Base-by-base conservation (phyloP, 306 rosid genomes). In the Elaeagnus macrophylla region DNA sequence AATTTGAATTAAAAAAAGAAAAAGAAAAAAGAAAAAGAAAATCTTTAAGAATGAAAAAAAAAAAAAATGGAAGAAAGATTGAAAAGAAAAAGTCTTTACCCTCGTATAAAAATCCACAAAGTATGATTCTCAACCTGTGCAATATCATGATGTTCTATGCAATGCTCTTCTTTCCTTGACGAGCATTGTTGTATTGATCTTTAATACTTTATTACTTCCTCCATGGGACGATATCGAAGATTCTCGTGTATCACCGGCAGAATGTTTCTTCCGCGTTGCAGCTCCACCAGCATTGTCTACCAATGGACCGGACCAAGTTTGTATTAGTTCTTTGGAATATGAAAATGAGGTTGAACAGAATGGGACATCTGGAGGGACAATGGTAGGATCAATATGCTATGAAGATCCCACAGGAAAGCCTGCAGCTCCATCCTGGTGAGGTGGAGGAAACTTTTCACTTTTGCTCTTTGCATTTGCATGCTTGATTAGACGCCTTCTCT, bases 391-490 rank as follows among this genome's bases (percentile, higher is more conserved):
- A 39, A 89, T 72, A 52, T 81, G 97, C 63, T 78, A 94, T 7
- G 95, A 89, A 62, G 84, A 68, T 43, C 93, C 93, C 76, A 86
- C 72, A 19, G 86, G 86, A 64, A 73, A 78, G 50, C 97, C 93
- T 39, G 84, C 71, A 38, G 80, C 83, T 54, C 94, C 97, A 65
- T 89, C 97, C 71, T 89, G 94, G 76, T 89, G 95, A 0, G 97
- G 95, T 7, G 97, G 97, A 52, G 97, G 97, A 56, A 89, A 89
- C 76, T 89, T 89, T 67, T 89, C 97, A 39, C 97, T 89, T 79
- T 89, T 89, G 89, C 97, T 89, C 80, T 85, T 89, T 18, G 95
- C 97, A 56, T 89, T 85, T 69, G 89, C 85, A 59, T 81, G 97
- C 10, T 79, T 75, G 58, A 89, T 83, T 56, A 83, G 73, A 47